phyloP scores from a whole-genome alignment of 106 monocot genomes.

The Dioscorea zingiberensis region DNA sequence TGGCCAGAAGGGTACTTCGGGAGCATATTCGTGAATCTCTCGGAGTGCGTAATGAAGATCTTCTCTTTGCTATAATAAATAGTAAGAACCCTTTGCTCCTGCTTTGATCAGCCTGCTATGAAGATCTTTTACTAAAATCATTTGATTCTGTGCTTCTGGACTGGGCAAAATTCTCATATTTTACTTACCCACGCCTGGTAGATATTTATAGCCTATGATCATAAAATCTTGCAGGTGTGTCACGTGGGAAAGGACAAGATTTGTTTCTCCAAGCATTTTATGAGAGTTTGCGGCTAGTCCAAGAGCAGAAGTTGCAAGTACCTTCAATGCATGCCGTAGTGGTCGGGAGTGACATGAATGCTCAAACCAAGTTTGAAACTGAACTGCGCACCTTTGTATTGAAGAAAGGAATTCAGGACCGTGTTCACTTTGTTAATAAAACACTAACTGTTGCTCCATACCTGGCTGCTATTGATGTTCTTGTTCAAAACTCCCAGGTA shows the following conservation, averaged over 20 bases:
- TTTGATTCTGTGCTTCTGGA: too few species aligned
- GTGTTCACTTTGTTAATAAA: constrained; percentile 93
- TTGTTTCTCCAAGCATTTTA: constrained; percentile 81
- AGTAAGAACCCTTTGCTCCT: constrained; percentile 42
- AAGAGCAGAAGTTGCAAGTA: constrained; percentile 65
- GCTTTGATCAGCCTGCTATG: too few species aligned
- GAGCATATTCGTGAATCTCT: constrained; percentile 85
- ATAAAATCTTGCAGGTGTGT: constrained; percentile 55
- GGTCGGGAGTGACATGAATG: constrained; percentile 95
- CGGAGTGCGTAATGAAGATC: constrained; percentile 69
- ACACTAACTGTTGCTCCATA: constrained; percentile 83
- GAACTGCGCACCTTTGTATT: constrained; percentile 69
- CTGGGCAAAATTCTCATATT: too few species aligned
- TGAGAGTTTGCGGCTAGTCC: constrained; percentile 69
- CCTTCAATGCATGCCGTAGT: constrained; percentile 79
- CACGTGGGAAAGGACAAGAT: constrained; percentile 92
- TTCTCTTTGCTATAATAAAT: constrained; percentile 90
- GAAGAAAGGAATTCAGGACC: constrained; percentile 61
- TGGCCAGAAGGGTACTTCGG: constrained; percentile 72
- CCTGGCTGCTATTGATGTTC: constrained; percentile 90
- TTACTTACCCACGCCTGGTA: too few species aligned
- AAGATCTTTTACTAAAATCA: too few species aligned
- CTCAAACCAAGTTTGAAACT: constrained; percentile 78
- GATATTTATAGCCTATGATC: too few species aligned
- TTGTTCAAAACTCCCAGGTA: constrained; percentile 99